Evolutionary conservation across 495 filamentous ascomycete genomes (phyloP).

Genomic region (Patellaria atrata): DNA sequence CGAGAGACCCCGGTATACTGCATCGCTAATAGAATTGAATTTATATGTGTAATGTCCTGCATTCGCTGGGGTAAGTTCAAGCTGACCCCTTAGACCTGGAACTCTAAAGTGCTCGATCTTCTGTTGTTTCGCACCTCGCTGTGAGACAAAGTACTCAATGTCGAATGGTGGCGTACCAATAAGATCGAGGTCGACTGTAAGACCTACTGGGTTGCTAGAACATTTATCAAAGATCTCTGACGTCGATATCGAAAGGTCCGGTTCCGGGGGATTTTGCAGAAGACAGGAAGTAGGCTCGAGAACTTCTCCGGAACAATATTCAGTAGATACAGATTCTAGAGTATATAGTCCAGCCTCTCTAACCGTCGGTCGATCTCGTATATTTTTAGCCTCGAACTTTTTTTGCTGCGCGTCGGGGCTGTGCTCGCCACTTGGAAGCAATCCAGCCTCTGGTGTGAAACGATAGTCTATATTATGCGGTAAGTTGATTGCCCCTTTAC

Average conservation of each 20-base stretch:
- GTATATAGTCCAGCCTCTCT: conserved; percentile 74
- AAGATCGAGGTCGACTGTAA: conserved; percentile 73
- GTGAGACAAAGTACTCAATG: conserved; percentile 54
- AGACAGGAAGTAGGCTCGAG: conserved; percentile 84
- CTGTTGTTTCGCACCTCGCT: conserved; percentile 39
- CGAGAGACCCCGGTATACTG: conserved; percentile 52
- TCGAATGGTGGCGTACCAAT: conserved; percentile 82
- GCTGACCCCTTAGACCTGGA: conserved; percentile 54
- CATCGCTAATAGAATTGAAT: conserved; percentile 66
- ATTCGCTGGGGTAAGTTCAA: conserved; percentile 66
- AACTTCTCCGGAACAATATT: conserved; percentile 73
- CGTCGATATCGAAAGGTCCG: conserved; percentile 51
- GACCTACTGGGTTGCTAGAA: conserved; percentile 79
- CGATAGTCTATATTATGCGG: conserved; percentile 48
- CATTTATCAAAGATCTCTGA: conserved; percentile 88
- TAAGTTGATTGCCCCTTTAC: conserved; percentile 37
- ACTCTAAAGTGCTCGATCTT: conserved; percentile 38
- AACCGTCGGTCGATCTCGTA: conserved; percentile 34
- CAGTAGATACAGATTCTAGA: conserved; percentile 58
- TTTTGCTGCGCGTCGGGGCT: conserved; percentile 37
- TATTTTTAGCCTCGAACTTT: conserved; percentile 36
- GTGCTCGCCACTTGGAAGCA: conserved; percentile 50
- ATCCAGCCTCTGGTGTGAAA: conserved; percentile 53
- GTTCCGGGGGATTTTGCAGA: conserved; percentile 79
- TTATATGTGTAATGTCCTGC: conserved; percentile 79